These are phyloP conservation scores for Fusarium pininemorale DNA, from an alignment of 2,329 filamentous ascomycete species.

Conservation along the genomic window DNA sequence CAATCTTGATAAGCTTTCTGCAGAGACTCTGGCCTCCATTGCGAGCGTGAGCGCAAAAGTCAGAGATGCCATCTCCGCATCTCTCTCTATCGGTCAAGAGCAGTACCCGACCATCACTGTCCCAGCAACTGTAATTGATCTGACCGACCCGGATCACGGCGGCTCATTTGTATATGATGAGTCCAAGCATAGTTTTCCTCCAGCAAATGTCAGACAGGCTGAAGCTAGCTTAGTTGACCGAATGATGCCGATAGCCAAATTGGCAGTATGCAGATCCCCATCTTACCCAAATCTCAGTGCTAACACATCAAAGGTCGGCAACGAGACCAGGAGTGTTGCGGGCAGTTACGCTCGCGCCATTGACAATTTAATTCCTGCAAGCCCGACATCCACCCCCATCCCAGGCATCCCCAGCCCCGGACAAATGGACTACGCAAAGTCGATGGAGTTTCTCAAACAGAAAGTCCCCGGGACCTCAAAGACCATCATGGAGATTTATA, in stretches of 20 bases:
- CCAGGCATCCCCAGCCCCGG: background rate
- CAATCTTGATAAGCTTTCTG: background rate
- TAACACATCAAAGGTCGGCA: background rate
- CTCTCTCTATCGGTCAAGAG: background rate
- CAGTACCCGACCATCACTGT: background rate
- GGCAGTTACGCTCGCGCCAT: background rate
- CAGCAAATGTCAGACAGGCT: background rate
- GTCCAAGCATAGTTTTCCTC: fast-evolving
- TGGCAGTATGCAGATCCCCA: background rate
- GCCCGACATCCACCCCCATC: background rate
- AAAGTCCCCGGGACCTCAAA: background rate
- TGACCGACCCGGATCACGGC: background rate
- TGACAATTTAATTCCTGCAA: background rate
- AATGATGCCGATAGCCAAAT: background rate
- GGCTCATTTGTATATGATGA: background rate
- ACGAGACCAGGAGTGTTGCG: background rate
- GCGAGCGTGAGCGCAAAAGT: background rate
- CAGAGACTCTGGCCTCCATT: background rate
- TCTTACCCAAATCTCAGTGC: fast-evolving
- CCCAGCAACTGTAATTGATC: background rate
- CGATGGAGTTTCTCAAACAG: background rate
- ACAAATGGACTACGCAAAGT: background rate
- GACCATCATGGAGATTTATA: background rate
- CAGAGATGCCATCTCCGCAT: background rate
- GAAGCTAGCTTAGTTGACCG: background rate